Conservation (phyloP, 305 asterid species). For the Ajuga reptans region DNA sequence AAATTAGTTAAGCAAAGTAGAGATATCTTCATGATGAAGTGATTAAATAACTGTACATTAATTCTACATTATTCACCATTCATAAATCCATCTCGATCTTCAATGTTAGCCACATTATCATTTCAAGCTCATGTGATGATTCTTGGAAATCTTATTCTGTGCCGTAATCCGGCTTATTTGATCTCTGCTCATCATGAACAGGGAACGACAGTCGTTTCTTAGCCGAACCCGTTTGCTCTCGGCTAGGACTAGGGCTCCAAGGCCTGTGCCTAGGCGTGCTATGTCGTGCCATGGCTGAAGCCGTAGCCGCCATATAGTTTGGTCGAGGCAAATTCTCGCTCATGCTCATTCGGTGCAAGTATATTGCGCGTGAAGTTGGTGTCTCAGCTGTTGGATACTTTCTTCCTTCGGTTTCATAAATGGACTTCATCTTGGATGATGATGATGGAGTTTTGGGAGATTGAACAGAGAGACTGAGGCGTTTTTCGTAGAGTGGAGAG, state of each 20-base stretch:
- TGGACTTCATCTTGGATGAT: conserved; percentile 27
- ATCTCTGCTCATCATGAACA: conserved; percentile 20
- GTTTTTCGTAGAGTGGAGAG: conserved; percentile 26
- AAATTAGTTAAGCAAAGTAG: too few species aligned
- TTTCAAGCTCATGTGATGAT: background rate
- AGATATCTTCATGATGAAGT: too few species aligned
- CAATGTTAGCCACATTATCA: background rate
- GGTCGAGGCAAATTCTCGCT: conserved; percentile 39
- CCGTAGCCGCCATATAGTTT: conserved; percentile 71
- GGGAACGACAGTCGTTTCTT: conserved; percentile 60
- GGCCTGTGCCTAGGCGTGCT: conserved; percentile 58
- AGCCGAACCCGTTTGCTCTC: conserved; percentile 29
- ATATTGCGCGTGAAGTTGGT: conserved; percentile 29
- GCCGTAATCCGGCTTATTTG: conserved; percentile 19
- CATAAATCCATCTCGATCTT: background rate
- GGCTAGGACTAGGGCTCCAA: conserved; percentile 47
- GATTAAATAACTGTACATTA: too few species aligned
- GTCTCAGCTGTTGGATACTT: conserved; percentile 33
- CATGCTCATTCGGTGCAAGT: conserved; percentile 28
- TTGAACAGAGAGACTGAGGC: conserved; percentile 10
- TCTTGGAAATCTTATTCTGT: conserved; percentile 22
- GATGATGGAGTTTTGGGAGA: conserved; percentile 38
- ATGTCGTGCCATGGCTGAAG: conserved; percentile 59
- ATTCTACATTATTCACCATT: background rate
- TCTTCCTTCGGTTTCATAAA: conserved; percentile 21